These are phyloP conservation scores for Glycyrrhiza uralensis DNA, from an alignment of 306 rosid species.

Conservation along the genomic window DNA sequence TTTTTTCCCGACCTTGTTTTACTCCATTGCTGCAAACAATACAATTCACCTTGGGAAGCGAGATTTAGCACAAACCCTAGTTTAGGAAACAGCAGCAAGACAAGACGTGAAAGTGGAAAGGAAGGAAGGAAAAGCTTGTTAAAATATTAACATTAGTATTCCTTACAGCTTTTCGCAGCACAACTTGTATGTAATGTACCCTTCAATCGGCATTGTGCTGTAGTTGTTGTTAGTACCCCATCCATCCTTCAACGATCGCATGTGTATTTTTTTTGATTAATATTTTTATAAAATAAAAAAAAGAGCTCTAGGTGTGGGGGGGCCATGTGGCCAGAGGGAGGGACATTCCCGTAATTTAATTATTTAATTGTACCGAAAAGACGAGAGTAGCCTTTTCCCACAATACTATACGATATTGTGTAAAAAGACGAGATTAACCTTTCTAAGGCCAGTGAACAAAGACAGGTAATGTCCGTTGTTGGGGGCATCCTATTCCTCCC, in stretches of 20 bases:
- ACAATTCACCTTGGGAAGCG: background rate
- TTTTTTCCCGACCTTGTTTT: slow-evolving; percentile 6
- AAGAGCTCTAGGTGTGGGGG: slow-evolving; percentile 13
- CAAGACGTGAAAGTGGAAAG: background rate
- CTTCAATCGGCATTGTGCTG: slow-evolving; percentile 17
- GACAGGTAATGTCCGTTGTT: slow-evolving; percentile 46
- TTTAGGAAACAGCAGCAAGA: slow-evolving; percentile 22
- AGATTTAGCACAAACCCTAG: slow-evolving; percentile 29
- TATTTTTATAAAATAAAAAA: background rate
- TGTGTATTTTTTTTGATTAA: background rate
- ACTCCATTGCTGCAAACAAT: background rate
- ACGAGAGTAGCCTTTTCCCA: background rate
- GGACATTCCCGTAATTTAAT: slow-evolving; percentile 17
- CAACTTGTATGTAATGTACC: no score
- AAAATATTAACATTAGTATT: slow-evolving; percentile 5
- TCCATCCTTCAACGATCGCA: slow-evolving; percentile 15
- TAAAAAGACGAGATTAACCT: background rate
- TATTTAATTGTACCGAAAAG: background rate
- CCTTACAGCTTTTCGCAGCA: slow-evolving; percentile 3
- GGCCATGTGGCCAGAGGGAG: background rate
- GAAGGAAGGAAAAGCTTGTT: no score
- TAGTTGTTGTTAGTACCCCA: slow-evolving; percentile 27
- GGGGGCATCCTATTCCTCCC: background rate
- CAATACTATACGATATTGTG: background rate
- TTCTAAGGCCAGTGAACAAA: slow-evolving; percentile 14